These are phyloP conservation scores for Hypomontagnella monticulosa DNA, from an alignment of 495 filamentous ascomycete species.

Conservation along the genomic window DNA sequence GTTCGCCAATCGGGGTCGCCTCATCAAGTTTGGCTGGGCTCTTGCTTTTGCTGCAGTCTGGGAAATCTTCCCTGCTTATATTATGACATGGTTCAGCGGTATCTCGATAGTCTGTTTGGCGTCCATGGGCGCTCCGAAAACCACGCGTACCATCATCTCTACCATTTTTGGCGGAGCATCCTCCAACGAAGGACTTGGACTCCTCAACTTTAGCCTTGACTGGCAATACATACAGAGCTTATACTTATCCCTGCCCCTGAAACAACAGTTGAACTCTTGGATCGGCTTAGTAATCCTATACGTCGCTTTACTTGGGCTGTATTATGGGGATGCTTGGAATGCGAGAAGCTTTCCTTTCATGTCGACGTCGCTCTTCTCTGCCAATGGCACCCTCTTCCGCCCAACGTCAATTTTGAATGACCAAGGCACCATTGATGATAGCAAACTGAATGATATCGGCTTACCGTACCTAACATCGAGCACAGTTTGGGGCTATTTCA, in stretches of 20 bases:
- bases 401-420: constrained; percentile 27
- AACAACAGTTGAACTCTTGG: constrained; percentile 51
- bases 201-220: constrained; percentile 61
- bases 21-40: constrained; percentile 54
- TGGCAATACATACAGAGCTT: constrained; percentile 63
- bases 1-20: constrained; percentile 47
- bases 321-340: constrained; percentile 63
- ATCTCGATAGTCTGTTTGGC: constrained; percentile 68
- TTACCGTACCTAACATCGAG: constrained; percentile 24
- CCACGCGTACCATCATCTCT: constrained; percentile 58
- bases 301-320: constrained; percentile 52
- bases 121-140: constrained; percentile 48
- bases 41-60: constrained; percentile 56
- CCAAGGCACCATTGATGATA: constrained; percentile 14
- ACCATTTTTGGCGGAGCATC: constrained; percentile 65
- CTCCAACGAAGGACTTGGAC: constrained; percentile 61
- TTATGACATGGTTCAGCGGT: constrained; percentile 63
- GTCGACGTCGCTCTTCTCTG: constrained; percentile 39
- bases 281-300: constrained; percentile 58
- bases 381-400: constrained; percentile 21
- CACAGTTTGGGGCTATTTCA: constrained; percentile 32
- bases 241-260: constrained; percentile 44
- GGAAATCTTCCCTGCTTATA: constrained; percentile 67
- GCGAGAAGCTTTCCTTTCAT: constrained; percentile 62
- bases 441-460: constrained; percentile 19